Conservation (phyloP, 495 filamentous ascomycete species). For the Tuber melanosporum region DNA sequence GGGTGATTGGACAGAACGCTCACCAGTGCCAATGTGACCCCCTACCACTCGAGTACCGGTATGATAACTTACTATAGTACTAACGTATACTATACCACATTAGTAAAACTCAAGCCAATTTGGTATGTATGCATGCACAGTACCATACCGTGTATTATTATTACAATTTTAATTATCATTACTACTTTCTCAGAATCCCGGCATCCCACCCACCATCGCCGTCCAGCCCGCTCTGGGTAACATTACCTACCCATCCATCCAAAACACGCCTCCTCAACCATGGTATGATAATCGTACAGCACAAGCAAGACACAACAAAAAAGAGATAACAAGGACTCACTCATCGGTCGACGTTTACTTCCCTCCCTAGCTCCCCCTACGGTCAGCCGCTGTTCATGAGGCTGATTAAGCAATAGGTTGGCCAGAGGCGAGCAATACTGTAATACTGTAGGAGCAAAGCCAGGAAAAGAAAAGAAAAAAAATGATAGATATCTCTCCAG, state of each 20-base stretch:
- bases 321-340: neutral
- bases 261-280: neutral
- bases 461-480: neutral
- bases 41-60: no score
- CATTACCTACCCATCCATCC: neutral
- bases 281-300: neutral
- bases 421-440: neutral
- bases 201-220: neutral
- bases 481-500: neutral
- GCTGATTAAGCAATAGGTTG: neutral
- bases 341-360: neutral
- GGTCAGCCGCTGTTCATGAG: neutral
- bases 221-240: neutral
- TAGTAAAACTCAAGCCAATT: neutral
- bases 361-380: no score
- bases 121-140: no score
- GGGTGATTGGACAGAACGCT: no score
- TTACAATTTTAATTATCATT: neutral
- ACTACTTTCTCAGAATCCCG: neutral
- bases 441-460: neutral
- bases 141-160: neutral
- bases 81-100: neutral
- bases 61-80: no score
- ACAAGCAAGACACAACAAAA: neutral
- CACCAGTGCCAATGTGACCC: no score